Base-by-base conservation (phyloP, 2,329 filamentous ascomycete genomes). In the Phaeosphaeriaceae sp. region DNA sequence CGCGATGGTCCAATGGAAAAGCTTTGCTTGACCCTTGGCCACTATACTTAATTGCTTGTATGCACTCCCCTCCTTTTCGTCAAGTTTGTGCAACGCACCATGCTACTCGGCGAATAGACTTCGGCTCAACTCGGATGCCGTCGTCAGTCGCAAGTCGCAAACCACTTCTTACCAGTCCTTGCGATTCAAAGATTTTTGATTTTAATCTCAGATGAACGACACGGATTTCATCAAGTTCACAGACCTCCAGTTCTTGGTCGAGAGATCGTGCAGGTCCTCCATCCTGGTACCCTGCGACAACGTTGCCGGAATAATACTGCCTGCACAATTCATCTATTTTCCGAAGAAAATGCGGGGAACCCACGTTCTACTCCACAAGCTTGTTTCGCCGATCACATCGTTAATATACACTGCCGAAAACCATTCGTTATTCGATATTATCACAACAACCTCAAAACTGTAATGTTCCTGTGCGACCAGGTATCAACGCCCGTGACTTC, bases 311-410 rank as follows among this genome's bases (percentile, higher is more conserved):
- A 24, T 31, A 51, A 36, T 36, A 11, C 6, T 51, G 51, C 27
- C 51, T 47, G 17, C 13, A 24, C 48, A 47, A 7, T 42, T 54
- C 52, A 46, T 42, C 22, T 54, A 53, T 45, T 54, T 36, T 42
- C 11, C 7, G 6, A 31, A 40, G 33, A 33, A 58, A 61, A 56
- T 58, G 60, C 60, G 62, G 61, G 62, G 61, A 65, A 22, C 50
- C 56, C 60, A 53, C 55, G 54, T 54, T 61, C n/a, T 56, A 36
- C 58, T 49, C 58, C 62, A 63, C 54, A 51, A 20, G 27, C 54
- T 21, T 45, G 42, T 42, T 42, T 54, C 52, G 48, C 56, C 56
- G 52, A 51, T 54, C 48, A 47, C 41, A 25, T 21, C 25, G 13
- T 51, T 54, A 51, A 56, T 57, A 24, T 49, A 47, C 21, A 58